phyloP scores from a whole-genome alignment of 805 yeast genomes.

The Diddensiella santjacobensis region DNA sequence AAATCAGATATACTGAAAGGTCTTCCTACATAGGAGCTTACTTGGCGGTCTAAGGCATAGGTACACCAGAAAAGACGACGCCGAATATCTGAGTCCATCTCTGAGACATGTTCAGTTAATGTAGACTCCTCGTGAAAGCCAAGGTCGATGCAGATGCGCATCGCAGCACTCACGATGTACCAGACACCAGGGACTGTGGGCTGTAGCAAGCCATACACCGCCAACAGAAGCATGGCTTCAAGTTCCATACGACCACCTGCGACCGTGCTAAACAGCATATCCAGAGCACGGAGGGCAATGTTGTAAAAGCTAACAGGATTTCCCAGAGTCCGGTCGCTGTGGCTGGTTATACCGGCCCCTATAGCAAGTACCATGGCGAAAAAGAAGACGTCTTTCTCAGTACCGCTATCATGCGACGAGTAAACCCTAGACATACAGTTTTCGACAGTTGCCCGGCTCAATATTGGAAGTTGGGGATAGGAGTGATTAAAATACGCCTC shows the following conservation, averaged over 20 bases:
- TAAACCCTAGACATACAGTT: not conserved
- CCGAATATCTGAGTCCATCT: constrained; percentile 62
- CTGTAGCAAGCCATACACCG: constrained; percentile 76
- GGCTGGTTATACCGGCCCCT: constrained; percentile 56
- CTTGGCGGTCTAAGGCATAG: constrained; percentile 79
- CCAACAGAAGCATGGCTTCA: constrained; percentile 66
- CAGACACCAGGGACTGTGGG: constrained; percentile 92
- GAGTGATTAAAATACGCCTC: constrained; percentile 70
- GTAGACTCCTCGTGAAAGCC: constrained; percentile 69
- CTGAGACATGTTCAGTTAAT: constrained; percentile 34
- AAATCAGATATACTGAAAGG: constrained; percentile 89
- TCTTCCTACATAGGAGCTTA: constrained; percentile 79
- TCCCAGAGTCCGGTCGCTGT: constrained; percentile 62
- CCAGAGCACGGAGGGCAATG: constrained; percentile 56
- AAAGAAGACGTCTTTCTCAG: constrained; percentile 48
- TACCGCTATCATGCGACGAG: constrained; percentile 5
- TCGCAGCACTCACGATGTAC: constrained; percentile 79
- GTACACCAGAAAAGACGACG: constrained; percentile 86
- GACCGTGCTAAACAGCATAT: constrained; percentile 54
- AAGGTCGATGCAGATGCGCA: constrained; percentile 75
- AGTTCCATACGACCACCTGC: constrained; percentile 63
- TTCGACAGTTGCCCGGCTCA: constrained; percentile 62
- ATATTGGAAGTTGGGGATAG: constrained; percentile 76
- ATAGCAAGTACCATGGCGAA: constrained; percentile 75
- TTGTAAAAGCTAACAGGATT: constrained; percentile 65